A percentile compares a stretch with the other conserved stretches of the same genome.
Evolutionary conservation across 176 grass and related monocot species (phyloP).

Genomic region (Aegilops umbellulata): DNA sequence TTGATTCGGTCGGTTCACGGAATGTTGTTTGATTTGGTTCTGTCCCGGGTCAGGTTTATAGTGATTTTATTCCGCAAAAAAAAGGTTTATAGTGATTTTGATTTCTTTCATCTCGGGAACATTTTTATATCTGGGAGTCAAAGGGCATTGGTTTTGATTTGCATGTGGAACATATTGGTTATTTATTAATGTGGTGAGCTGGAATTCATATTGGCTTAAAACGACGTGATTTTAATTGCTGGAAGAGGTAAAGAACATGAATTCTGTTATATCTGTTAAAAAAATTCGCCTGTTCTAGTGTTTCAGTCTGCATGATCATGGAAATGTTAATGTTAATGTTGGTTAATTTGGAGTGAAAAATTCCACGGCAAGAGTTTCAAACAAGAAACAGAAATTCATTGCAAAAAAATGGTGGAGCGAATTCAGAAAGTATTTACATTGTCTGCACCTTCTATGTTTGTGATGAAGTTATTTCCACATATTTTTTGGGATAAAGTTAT

Average conservation of each 20-base stretch:
- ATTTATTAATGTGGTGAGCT: background rate
- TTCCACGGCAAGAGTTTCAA: background rate
- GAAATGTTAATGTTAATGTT: background rate
- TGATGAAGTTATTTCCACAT: background rate
- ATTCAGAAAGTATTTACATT: background rate
- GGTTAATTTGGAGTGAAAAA: background rate
- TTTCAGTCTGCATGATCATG: constrained; percentile 3
- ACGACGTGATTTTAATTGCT: background rate
- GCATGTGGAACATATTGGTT: background rate
- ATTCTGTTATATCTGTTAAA: background rate
- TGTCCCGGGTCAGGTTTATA: too few species aligned
- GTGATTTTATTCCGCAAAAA: background rate
- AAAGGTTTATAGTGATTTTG: background rate
- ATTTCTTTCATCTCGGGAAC: background rate
- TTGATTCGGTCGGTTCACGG: background rate
- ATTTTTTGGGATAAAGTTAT: background rate
- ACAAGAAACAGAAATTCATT: background rate
- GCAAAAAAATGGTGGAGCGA: background rate
- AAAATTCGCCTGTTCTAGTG: background rate
- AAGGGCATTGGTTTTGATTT: background rate
- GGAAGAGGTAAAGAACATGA: background rate
- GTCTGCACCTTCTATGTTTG: background rate
- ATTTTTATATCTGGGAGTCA: background rate
- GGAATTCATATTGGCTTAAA: background rate
- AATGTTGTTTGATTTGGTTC: background rate